Evolutionary conservation across 192 early-diverging fungal species (phyloP).

Genomic region (Entomortierella chlamydospora): DNA sequence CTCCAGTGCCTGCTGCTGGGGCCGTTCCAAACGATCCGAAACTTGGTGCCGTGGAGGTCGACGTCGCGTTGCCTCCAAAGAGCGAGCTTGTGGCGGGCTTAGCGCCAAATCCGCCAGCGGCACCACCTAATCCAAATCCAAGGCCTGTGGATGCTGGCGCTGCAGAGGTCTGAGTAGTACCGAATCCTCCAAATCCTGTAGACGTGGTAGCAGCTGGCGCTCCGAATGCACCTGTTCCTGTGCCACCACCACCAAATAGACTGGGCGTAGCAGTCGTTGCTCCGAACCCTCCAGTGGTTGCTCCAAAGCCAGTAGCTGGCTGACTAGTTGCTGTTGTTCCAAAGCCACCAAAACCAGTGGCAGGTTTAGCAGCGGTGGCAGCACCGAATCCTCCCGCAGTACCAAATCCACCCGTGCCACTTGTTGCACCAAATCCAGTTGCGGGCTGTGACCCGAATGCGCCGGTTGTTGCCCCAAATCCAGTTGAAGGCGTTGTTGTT

Average conservation of each 20-base stretch:
- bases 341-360: constrained; percentile 60
- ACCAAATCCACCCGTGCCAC: constrained; percentile 48
- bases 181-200: constrained; percentile 62
- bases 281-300: constrained; percentile 56
- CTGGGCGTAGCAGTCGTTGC: constrained; percentile 39
- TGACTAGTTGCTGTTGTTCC: constrained; percentile 52
- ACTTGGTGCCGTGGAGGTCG: constrained; percentile 29
- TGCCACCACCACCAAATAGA: constrained; percentile 52
- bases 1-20: constrained; percentile 33
- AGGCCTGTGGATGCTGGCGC: constrained; percentile 44
- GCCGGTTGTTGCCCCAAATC: neutral
- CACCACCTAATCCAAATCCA: constrained; percentile 37
- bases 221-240: constrained; percentile 44
- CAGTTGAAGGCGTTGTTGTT: constrained; percentile 11
- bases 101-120: constrained; percentile 23
- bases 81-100: constrained; percentile 49
- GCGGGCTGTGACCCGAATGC: constrained; percentile 32
- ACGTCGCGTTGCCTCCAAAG: constrained; percentile 50
- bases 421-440: constrained; percentile 50
- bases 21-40: constrained; percentile 48
- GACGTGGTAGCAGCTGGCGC: constrained; percentile 46
- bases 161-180: constrained; percentile 32
- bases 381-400: constrained; percentile 56
- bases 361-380: constrained; percentile 51
- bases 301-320: constrained; percentile 58